These are phyloP conservation scores for Fistulina hepatica DNA, from an alignment of 1,284 basidiomycete species.

Conservation along the genomic window DNA sequence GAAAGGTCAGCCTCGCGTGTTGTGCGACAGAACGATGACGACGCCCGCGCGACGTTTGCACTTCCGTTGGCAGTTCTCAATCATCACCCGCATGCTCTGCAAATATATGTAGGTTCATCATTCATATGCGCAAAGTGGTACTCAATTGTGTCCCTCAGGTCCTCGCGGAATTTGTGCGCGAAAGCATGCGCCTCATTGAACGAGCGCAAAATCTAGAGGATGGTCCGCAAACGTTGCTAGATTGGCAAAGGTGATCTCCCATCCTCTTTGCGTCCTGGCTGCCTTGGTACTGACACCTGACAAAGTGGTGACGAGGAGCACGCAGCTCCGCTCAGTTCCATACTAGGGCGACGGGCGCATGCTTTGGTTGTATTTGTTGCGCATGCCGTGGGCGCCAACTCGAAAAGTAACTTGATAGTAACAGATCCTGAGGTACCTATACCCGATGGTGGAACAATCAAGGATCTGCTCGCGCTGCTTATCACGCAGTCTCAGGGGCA, in stretches of 20 bases:
- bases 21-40: slow-evolving; percentile 52
- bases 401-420: slow-evolving; percentile 19
- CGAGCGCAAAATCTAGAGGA: slow-evolving; percentile 32
- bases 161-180: slow-evolving; percentile 55
- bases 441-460: slow-evolving; percentile 20
- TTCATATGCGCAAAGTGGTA: neutral
- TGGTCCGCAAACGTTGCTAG: slow-evolving; percentile 41
- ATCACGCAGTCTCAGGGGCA: too few relatives aligned
- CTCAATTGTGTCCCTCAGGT: slow-evolving; percentile 32
- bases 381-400: slow-evolving; percentile 35
- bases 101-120: slow-evolving; percentile 41
- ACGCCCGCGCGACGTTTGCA: slow-evolving; percentile 48
- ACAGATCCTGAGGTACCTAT: slow-evolving; percentile 15
- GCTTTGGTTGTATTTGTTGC: slow-evolving; percentile 54
- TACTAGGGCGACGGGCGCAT: slow-evolving; percentile 52
- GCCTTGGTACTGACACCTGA: slow-evolving; percentile 37
- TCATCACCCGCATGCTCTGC: slow-evolving; percentile 40
- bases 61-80: slow-evolving; percentile 60
- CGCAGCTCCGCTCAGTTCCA: slow-evolving; percentile 27
- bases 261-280: slow-evolving; percentile 2
- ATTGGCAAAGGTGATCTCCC: slow-evolving; percentile 38
- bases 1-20: slow-evolving; percentile 70
- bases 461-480: slow-evolving; percentile 34
- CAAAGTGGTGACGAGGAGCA: slow-evolving; percentile 25
- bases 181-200: slow-evolving; percentile 50